phyloP scores from a whole-genome alignment of 140 eudicot species.

The Ambrosia hybrid region DNA sequence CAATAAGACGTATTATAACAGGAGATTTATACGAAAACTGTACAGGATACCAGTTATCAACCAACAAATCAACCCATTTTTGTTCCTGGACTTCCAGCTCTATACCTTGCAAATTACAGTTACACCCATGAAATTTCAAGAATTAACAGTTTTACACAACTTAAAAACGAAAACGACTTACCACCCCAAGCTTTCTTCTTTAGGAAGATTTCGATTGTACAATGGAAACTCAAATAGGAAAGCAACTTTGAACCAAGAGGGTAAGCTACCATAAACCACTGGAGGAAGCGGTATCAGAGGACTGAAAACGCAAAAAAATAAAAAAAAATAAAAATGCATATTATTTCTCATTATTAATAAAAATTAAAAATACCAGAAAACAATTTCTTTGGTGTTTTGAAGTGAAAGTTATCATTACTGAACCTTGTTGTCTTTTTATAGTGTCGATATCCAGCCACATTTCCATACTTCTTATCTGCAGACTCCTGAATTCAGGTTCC shows the following conservation, averaged over 20 bases:
- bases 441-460: constrained; percentile 54
- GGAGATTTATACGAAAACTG: not conserved
- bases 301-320: constrained; percentile 39
- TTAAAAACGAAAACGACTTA: constrained; percentile 26
- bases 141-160: constrained; percentile 4
- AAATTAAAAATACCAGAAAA: not conserved
- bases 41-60: not conserved
- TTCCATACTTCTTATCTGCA: constrained; percentile 88
- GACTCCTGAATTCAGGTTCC: constrained; percentile 59
- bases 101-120: constrained; percentile 41
- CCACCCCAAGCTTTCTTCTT: constrained; percentile 54
- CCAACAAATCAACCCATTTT: constrained; percentile 29
- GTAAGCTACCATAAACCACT: constrained; percentile 57
- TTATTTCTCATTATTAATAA: constrained; percentile 10
- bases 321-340: not conserved
- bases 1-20: not conserved
- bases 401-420: not conserved
- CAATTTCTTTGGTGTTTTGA: not conserved
- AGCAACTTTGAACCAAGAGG: constrained; percentile 69
- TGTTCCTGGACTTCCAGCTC: constrained; percentile 32
- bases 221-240: constrained; percentile 90
- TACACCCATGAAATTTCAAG: constrained; percentile 23
- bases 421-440: constrained; percentile 89
- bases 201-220: constrained; percentile 76
- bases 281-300: constrained; percentile 87